Percentiles rank a stretch among this genome's conserved stretches.
These are phyloP conservation scores for Podosphaera aphanis DNA, from an alignment of 2,329 filamentous ascomycete species.

Conservation along the genomic window DNA sequence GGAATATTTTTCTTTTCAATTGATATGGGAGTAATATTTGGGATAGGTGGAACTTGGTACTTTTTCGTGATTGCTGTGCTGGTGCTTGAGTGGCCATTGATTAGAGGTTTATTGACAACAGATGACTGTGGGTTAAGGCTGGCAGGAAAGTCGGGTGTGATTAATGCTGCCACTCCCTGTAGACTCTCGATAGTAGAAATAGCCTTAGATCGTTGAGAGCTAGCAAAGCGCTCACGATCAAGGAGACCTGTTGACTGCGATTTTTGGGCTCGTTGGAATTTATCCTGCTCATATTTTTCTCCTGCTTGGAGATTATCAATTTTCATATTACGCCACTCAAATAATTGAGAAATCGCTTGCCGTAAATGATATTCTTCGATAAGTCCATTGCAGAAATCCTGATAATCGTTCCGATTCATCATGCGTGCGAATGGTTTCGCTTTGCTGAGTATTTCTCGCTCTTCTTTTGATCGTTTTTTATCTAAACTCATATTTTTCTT, in stretches of 20 bases:
- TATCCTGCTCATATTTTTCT: constrained; percentile 83
- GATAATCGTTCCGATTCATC: constrained; percentile 87
- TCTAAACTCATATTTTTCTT: constrained; percentile 71
- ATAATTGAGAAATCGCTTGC: constrained; percentile 69
- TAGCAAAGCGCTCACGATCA: constrained; percentile 56
- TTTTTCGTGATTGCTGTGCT: constrained; percentile 21
- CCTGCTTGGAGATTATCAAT: constrained; percentile 70
- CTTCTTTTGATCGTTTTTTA: constrained; percentile 91
- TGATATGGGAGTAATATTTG: constrained; percentile 20
- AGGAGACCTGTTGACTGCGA: constrained; percentile 53
- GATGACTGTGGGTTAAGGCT: constrained; percentile 18
- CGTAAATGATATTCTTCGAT: constrained; percentile 80
- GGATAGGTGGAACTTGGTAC: constrained; percentile 26
- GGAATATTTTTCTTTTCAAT: constrained; percentile 35
- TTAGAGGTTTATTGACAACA: constrained; percentile 14
- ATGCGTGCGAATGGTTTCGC: constrained; percentile 89
- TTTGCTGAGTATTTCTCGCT: constrained; percentile 73
- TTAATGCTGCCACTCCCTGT: constrained; percentile 50
- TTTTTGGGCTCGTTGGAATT: constrained; percentile 49
- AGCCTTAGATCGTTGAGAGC: constrained; percentile 41
- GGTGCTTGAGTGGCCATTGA: constrained; percentile 24
- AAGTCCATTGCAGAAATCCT: constrained; percentile 61
- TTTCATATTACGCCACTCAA: constrained; percentile 73
- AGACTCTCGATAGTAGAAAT: constrained; percentile 41
- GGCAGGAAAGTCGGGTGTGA: constrained; percentile 55